Evolutionary conservation across 1,139 yeast genomes (phyloP).

Genomic region (Sugiyamaella pinicola): DNA sequence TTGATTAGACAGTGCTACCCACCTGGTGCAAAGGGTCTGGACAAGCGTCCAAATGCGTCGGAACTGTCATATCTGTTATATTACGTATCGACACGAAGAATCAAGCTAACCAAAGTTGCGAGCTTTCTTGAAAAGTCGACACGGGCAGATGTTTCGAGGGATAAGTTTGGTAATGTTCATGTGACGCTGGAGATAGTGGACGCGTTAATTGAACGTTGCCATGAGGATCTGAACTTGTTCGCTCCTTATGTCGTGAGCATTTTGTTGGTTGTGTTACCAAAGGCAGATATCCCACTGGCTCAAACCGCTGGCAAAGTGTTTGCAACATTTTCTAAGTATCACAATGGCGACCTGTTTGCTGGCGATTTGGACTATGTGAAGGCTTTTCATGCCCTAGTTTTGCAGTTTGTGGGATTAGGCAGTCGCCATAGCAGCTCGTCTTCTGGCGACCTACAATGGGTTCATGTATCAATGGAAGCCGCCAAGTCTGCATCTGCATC

Average conservation of each 20-base stretch:
- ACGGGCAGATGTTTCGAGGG: constrained; percentile 60
- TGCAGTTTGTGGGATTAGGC: constrained; percentile 29
- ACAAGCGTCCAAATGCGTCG: constrained; percentile 88
- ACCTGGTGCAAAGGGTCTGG: constrained; percentile 82
- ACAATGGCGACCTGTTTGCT: constrained; percentile 68
- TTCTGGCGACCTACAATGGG: constrained; percentile 54
- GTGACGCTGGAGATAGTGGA: constrained; percentile 75
- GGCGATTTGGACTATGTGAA: constrained; percentile 69
- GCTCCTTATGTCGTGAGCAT: constrained; percentile 53
- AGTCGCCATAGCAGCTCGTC: constrained; percentile 25
- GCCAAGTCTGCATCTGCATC: constrained; percentile 50
- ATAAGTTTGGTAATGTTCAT: constrained; percentile 73
- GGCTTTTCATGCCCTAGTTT: constrained; percentile 49
- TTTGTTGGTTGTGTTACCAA: constrained; percentile 48
- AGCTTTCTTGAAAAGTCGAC: constrained; percentile 66
- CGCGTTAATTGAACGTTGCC: constrained; percentile 72
- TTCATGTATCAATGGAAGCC: constrained; percentile 50
- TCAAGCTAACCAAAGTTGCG: constrained; percentile 85
- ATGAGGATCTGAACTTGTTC: constrained; percentile 80
- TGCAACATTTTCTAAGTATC: constrained; percentile 60
- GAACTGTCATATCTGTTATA: constrained; percentile 85
- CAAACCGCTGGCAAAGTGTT: constrained; percentile 52
- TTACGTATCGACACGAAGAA: constrained; percentile 89
- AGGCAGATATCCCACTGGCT: constrained; percentile 57
- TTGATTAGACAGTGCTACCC: constrained; percentile 82